Conservation (phyloP, 2,329 filamentous ascomycete species). For the Trichoderma lentiforme region DNA sequence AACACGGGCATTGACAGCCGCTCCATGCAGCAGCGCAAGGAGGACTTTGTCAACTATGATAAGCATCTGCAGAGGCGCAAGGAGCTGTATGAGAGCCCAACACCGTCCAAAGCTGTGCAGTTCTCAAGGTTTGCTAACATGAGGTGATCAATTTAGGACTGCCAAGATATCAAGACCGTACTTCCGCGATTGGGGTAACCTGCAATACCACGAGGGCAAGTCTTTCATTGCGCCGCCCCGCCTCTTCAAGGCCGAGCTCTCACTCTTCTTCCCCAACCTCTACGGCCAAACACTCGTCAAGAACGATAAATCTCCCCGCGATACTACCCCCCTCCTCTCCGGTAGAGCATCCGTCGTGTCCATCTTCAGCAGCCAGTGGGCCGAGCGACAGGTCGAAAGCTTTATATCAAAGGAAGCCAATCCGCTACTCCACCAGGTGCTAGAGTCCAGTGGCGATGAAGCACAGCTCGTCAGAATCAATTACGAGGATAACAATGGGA, state of each 20-base stretch:
- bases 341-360: slow-evolving; percentile 76
- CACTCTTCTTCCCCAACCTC: slow-evolving; percentile 93
- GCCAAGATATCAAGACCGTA: slow-evolving; percentile 80
- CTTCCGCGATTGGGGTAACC: slow-evolving; percentile 91
- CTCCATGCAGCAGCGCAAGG: slow-evolving; percentile 62
- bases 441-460: slow-evolving; percentile 50
- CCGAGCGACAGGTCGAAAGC: slow-evolving; percentile 70
- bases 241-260: slow-evolving; percentile 77
- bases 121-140: background rate
- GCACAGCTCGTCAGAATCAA: slow-evolving; percentile 86
- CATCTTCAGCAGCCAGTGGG: slow-evolving; percentile 83
- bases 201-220: slow-evolving; percentile 81
- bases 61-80: slow-evolving; percentile 76
- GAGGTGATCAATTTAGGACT: slow-evolving; percentile 47
- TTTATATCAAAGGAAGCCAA: slow-evolving; percentile 68
- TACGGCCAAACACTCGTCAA: slow-evolving; percentile 72
- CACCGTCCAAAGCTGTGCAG: background rate
- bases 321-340: slow-evolving; percentile 73
- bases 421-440: slow-evolving; percentile 61
- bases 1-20: slow-evolving; percentile 76
- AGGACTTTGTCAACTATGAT: slow-evolving; percentile 81
- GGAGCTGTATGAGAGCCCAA: slow-evolving; percentile 57
- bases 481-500: slow-evolving; percentile 75
- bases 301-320: slow-evolving; percentile 44
- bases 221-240: slow-evolving; percentile 81